Conservation (phyloP, 2,329 filamentous ascomycete species). For the Harringtonia aguacate region DNA sequence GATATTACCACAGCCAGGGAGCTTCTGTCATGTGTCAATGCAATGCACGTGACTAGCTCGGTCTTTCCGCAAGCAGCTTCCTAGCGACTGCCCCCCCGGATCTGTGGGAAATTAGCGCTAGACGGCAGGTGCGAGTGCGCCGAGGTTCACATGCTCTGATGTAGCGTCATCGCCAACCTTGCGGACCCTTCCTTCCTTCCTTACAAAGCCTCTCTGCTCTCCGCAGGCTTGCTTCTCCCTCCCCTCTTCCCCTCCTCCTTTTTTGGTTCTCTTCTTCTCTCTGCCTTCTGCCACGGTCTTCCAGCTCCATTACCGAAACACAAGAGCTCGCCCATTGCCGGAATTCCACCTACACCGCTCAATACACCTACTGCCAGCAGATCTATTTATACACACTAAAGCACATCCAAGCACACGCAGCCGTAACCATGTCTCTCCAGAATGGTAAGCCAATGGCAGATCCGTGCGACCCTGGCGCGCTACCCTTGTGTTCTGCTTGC, state of each 20-base stretch:
- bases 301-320: no score
- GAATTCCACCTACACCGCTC: not conserved
- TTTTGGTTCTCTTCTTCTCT: not conserved
- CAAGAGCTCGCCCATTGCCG: not conserved
- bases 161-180: not conserved
- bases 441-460: conserved; percentile 6
- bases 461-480: no score
- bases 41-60: no score
- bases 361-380: not conserved
- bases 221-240: not conserved
- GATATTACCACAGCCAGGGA: no score
- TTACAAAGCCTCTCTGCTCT: conserved; percentile 4
- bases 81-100: no score
- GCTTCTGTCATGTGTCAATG: no score
- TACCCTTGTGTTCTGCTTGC: not conserved
- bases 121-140: no score
- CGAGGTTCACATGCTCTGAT: no score
- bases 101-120: no score
- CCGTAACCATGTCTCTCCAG: conserved; percentile 7
- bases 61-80: no score
- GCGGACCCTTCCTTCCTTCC: not conserved
- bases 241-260: not conserved
- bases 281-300: no score
- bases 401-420: not conserved
- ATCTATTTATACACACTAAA: not conserved